Evolutionary conservation across 108 stramenopile genomes (phyloP).

Genomic region (Cylindrotheca fusiformis): DNA sequence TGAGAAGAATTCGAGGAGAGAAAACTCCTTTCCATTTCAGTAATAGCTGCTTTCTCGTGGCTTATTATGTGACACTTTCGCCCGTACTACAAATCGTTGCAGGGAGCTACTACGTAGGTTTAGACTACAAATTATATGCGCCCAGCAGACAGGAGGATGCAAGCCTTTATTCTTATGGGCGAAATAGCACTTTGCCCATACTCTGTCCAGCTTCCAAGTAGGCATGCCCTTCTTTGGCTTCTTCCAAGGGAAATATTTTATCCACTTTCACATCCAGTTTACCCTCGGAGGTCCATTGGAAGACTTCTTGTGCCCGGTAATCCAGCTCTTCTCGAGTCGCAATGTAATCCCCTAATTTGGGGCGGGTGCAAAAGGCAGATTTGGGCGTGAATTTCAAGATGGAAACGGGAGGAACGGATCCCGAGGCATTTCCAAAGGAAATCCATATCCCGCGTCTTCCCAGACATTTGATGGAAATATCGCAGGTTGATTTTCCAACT

Average conservation of each 20-base stretch:
- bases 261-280: conserved; percentile 69
- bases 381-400: conserved; percentile 57
- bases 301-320: conserved; percentile 56
- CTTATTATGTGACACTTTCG: too few relatives aligned
- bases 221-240: conserved; percentile 42
- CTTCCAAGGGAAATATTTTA: conserved; percentile 53
- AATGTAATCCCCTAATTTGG: conserved; percentile 76
- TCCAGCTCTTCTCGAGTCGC: conserved; percentile 60
- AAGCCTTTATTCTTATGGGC: too few relatives aligned
- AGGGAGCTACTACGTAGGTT: too few relatives aligned
- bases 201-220: conserved; percentile 22
- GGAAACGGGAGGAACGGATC: conserved; percentile 79
- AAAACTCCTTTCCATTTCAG: too few relatives aligned
- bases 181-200: conserved; percentile 17
- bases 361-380: conserved; percentile 77
- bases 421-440: conserved; percentile 84
- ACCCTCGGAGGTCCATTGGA: conserved; percentile 63
- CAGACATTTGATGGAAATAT: conserved; percentile 71
- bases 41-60: too few relatives aligned
- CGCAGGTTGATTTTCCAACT: conserved; percentile 68
- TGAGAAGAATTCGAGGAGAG: too few relatives aligned
- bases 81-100: too few relatives aligned
- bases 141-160: too few relatives aligned
- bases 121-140: too few relatives aligned
- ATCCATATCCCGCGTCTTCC: conserved; percentile 78